Conservation (phyloP, 106 monocot genomes). For the Platanthera guangdongensis region DNA sequence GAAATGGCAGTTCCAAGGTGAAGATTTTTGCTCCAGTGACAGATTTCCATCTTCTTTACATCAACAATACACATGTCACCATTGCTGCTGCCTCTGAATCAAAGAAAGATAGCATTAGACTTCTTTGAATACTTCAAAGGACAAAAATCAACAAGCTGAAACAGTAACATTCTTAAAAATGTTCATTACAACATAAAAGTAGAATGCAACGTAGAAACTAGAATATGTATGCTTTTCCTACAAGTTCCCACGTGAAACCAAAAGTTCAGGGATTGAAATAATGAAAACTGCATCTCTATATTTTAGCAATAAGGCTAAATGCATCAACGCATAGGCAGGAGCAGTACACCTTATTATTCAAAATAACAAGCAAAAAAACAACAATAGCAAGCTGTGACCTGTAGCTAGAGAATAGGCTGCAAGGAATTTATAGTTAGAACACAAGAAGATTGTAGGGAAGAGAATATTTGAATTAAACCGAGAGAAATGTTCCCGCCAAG, state of each 20-base stretch:
- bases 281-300: background rate
- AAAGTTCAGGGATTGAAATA: background rate
- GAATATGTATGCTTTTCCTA: background rate
- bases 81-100: constrained; percentile 75
- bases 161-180: background rate
- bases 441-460: no score
- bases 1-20: constrained; percentile 68
- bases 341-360: background rate
- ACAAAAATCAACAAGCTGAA: background rate
- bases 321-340: background rate
- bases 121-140: background rate
- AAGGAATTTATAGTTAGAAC: no score
- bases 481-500: no score
- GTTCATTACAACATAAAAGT: background rate
- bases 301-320: background rate
- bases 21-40: constrained; percentile 90
- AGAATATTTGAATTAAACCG: no score
- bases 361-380: background rate
- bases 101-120: background rate
- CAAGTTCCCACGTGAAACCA: background rate
- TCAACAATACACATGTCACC: constrained; percentile 83
- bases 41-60: constrained; percentile 78
- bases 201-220: background rate
- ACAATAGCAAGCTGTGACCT: no score
- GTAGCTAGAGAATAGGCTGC: no score